Percentiles rank a stretch among this genome's conserved stretches.
These are phyloP conservation scores for Ilyonectria robusta DNA, from an alignment of 2,329 filamentous ascomycete species.

Conservation along the genomic window DNA sequence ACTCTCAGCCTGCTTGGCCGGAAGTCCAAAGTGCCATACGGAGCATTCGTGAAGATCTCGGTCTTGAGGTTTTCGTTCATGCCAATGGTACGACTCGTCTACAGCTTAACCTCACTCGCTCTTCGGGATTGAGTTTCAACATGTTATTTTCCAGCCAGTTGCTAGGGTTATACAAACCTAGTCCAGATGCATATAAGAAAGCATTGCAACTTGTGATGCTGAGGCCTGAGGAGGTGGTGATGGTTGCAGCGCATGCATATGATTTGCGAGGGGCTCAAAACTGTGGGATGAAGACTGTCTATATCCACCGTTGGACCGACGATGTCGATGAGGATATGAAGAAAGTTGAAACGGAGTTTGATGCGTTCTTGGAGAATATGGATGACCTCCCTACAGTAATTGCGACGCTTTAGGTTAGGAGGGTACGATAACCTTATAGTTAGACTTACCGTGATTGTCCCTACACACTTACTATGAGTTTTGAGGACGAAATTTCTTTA, in stretches of 20 bases:
- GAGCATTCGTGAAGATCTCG: conserved; percentile 52
- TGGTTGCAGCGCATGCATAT: conserved; percentile 70
- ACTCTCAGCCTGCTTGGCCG: conserved; percentile 65
- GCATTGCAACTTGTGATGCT: conserved; percentile 60
- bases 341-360: conserved; percentile 33
- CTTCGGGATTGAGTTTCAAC: conserved; percentile 63
- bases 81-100: conserved; percentile 70
- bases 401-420: conserved; percentile 1
- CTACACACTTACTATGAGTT: too few relatives aligned
- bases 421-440: too few relatives aligned
- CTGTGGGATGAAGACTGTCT: conserved; percentile 66
- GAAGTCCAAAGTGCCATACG: conserved; percentile 62
- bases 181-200: conserved; percentile 61
- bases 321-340: conserved; percentile 59
- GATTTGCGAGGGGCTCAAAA: conserved; percentile 64
- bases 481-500: too few relatives aligned
- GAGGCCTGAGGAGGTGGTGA: conserved; percentile 61
- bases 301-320: conserved; percentile 67
- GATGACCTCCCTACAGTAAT: conserved; percentile 30
- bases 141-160: conserved; percentile 68
- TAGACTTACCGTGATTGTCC: too few relatives aligned
- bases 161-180: conserved; percentile 64
- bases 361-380: conserved; percentile 37
- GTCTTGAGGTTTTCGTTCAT: conserved; percentile 63
- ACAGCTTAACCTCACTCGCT: conserved; percentile 66